A percentile compares a stretch with the other conserved stretches of the same genome.
These are phyloP conservation scores for Yarrowia deformans DNA, from an alignment of 805 yeast genomes.

Conservation along the genomic window DNA sequence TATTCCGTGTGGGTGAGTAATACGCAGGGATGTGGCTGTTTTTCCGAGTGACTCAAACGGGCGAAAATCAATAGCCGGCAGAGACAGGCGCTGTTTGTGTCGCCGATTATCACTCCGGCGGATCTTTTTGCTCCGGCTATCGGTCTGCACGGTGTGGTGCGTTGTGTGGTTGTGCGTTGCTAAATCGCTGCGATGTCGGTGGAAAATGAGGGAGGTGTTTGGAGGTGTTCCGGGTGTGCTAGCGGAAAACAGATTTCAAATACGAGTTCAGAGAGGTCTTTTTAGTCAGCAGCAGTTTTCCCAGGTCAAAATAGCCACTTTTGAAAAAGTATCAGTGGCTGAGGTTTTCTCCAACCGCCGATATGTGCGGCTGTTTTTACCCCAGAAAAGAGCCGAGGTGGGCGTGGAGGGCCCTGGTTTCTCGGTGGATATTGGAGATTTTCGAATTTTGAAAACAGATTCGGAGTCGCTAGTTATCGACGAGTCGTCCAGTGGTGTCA, in stretches of 20 bases:
- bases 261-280: no score
- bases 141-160: slow-evolving; percentile 1
- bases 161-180: neutral
- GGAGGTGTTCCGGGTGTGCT: neutral
- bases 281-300: neutral
- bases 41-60: neutral
- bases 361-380: slow-evolving; percentile 33
- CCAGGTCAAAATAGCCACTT: neutral
- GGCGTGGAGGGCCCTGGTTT: neutral
- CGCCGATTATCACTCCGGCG: neutral
- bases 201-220: neutral
- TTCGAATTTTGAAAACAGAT: no score
- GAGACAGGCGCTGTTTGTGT: neutral
- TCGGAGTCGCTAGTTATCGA: no score
- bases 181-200: slow-evolving; percentile 28
- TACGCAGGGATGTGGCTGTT: slow-evolving; percentile 24
- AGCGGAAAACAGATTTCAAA: no score
- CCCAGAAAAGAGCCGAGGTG: slow-evolving; percentile 24
- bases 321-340: neutral
- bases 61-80: slow-evolving; percentile 1
- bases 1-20: neutral
- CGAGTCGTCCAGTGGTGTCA: no score
- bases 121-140: slow-evolving; percentile 1
- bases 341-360: neutral
- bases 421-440: neutral